Conservation (phyloP, 768 basidiomycete genomes). For the Coprinopsis marcescibilis region DNA sequence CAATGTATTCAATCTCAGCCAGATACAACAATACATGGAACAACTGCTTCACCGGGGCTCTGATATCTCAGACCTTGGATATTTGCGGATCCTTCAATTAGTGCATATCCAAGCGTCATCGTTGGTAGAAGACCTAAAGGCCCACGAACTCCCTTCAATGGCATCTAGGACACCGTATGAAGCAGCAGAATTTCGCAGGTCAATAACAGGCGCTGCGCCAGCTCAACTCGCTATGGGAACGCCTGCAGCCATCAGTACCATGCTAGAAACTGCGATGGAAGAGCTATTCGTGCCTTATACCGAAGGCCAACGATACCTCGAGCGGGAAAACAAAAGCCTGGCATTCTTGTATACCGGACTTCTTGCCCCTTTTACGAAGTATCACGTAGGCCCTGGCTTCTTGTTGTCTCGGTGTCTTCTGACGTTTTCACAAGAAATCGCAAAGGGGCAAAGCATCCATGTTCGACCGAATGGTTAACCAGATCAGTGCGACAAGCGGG, state of each 20-base stretch:
- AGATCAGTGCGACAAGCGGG: constrained; percentile 69
- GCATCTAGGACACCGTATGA: constrained; percentile 62
- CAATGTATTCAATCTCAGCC: not conserved
- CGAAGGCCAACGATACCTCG: constrained; percentile 87
- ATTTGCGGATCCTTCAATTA: constrained; percentile 85
- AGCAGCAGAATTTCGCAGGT: constrained; percentile 52
- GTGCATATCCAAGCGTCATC: constrained; percentile 72
- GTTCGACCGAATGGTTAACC: constrained; percentile 91
- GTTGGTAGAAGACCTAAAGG: constrained; percentile 87
- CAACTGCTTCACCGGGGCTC: constrained; percentile 72
- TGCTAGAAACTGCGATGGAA: constrained; percentile 96
- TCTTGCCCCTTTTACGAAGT: constrained; percentile 73
- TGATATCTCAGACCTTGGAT: constrained; percentile 80
- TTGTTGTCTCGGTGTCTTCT: constrained; percentile 2
- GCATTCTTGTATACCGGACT: constrained; percentile 72
- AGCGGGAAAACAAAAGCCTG: constrained; percentile 82
- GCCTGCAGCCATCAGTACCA: constrained; percentile 60
- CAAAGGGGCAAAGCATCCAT: constrained; percentile 69
- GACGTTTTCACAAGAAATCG: constrained; percentile 40
- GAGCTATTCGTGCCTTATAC: constrained; percentile 93
- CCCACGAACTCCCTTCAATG: constrained; percentile 75
- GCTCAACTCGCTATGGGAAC: constrained; percentile 36
- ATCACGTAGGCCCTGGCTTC: constrained; percentile 59
- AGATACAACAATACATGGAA: constrained; percentile 98
- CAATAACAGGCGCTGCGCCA: constrained; percentile 41